These are phyloP conservation scores for Anthostomella pinea DNA, from an alignment of 2,329 filamentous ascomycete species.

Conservation along the genomic window DNA sequence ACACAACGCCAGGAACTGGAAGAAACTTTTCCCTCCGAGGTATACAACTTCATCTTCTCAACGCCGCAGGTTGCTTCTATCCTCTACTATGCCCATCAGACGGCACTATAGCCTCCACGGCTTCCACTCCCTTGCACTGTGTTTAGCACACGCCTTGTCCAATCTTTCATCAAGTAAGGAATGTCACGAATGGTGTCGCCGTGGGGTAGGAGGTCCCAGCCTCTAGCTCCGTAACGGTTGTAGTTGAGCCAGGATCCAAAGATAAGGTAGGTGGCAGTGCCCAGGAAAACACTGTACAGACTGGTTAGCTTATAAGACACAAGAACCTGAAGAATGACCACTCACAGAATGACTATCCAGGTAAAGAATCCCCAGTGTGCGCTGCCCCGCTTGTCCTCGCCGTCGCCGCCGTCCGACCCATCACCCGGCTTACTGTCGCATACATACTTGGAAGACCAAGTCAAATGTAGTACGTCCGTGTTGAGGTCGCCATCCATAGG, in stretches of 20 bases:
- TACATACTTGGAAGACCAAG: slow-evolving; percentile 85
- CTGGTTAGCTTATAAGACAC: slow-evolving; percentile 18
- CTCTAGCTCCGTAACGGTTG: slow-evolving; percentile 89
- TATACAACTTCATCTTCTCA: not conserved
- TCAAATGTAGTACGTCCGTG: slow-evolving; percentile 65
- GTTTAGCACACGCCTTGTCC: slow-evolving; percentile 73
- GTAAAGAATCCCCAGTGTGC: slow-evolving; percentile 92
- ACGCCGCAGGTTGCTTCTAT: not conserved
- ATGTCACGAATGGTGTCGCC: slow-evolving; percentile 89
- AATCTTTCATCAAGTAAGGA: slow-evolving; percentile 90
- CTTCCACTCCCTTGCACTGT: slow-evolving; percentile 81
- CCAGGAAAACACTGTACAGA: slow-evolving; percentile 71
- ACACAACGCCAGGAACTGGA: too few relatives aligned
- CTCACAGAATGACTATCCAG: slow-evolving; percentile 92
- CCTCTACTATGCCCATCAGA: slow-evolving; percentile 46
- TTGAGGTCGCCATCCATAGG: slow-evolving; percentile 53
- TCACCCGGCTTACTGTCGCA: slow-evolving; percentile 57
- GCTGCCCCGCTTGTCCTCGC: slow-evolving; percentile 45
- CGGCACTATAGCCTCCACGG: slow-evolving; percentile 91
- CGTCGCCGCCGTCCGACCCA: slow-evolving; percentile 32
- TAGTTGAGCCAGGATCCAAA: slow-evolving; percentile 99
- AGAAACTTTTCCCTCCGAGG: too few relatives aligned
- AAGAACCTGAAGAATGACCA: slow-evolving; percentile 25
- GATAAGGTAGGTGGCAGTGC: slow-evolving; percentile 85
- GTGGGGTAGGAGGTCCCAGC: slow-evolving; percentile 93